Evolutionary conservation across 345 rosid species (phyloP), one percentile per base, ranked within the genome.

Genomic region (Camelina neglecta): DNA sequence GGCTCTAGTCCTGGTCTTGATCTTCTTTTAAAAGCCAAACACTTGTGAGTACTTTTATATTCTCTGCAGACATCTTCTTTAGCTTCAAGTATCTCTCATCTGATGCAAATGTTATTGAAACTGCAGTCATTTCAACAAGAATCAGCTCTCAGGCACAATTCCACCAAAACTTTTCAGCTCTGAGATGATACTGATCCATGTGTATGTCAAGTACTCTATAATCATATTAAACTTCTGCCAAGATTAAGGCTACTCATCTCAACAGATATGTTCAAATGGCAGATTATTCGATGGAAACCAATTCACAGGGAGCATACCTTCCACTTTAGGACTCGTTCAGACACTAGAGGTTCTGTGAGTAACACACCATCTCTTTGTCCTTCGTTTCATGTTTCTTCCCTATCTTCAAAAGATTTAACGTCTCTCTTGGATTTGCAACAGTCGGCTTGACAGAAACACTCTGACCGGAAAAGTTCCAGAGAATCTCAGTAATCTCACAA

Each of bases 291-390:
- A 95, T 74, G 90, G 93, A 50, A 95, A 90, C 76, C 86, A 79
- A 60, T 80, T 95, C 55, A 83, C 68, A 20, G 97, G 97, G 60
- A 60, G 63, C n/a, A 86, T 95, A 69, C 97, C 99, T 1, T 36
- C 87, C 42, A 64, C 94, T 11, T 42, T 92, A 77, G 96, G 88
- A 81, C 80, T 56, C 0, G 86, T 95, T 81, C 88, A 82, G 86
- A 87, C 93, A 13, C 97, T 95, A 36, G 99, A 95, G 83, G 97
- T 86, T 89, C 94, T 92, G 97, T 95, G 86, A 95, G 99, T 95
- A 21, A 67, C 69, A 60, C 53, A 58, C 16, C 26, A 49, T 21
- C 26, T 23, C 26, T 41, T 2, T 31, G 23, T 64, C 33, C 35
- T 31, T 65, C 8, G 18, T 62, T 67, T 67, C 57, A 35, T 54